These are phyloP conservation scores for Halenospora varia DNA, from an alignment of 495 filamentous ascomycete genomes.

Conservation along the genomic window DNA sequence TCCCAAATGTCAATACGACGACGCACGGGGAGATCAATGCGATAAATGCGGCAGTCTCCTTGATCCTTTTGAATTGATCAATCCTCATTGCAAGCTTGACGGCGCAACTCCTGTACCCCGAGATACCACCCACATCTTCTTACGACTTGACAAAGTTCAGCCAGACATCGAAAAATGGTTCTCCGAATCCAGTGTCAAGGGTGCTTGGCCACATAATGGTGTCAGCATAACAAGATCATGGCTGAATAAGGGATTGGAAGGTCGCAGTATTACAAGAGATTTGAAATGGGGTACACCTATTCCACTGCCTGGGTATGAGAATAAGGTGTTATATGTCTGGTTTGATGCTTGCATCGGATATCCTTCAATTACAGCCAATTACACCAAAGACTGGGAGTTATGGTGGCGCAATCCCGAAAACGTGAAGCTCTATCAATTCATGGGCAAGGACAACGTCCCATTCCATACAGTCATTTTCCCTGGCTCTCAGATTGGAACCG, in stretches of 20 bases:
- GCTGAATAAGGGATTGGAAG: constrained; percentile 67
- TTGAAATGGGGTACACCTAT: constrained; percentile 83
- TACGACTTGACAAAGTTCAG: constrained; percentile 76
- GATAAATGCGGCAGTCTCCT: constrained; percentile 76
- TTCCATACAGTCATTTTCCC: constrained; percentile 95
- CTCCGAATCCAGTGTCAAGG: constrained; percentile 39
- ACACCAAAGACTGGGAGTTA: constrained; percentile 85
- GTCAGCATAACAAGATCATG: constrained; percentile 38
- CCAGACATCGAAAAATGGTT: constrained; percentile 69
- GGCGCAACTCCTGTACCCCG: constrained; percentile 69
- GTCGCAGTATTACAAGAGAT: constrained; percentile 82
- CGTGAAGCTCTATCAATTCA: constrained; percentile 92
- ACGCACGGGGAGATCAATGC: constrained; percentile 79
- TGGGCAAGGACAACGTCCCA: constrained; percentile 96
- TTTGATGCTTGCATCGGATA: constrained; percentile 98
- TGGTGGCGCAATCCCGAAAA: constrained; percentile 94
- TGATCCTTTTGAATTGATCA: constrained; percentile 65
- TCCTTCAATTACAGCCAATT: constrained; percentile 89
- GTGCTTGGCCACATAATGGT: constrained; percentile 63
- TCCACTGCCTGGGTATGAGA: constrained; percentile 57
- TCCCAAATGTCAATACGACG: constrained; percentile 71
- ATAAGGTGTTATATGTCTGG: constrained; percentile 89
- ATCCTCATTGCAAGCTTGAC: constrained; percentile 76
- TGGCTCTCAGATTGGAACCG: constrained; percentile 76
- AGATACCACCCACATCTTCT: constrained; percentile 56